Evolutionary conservation across 306 rosid genomes (phyloP).

Genomic region (Ochetophila trinervis): DNA sequence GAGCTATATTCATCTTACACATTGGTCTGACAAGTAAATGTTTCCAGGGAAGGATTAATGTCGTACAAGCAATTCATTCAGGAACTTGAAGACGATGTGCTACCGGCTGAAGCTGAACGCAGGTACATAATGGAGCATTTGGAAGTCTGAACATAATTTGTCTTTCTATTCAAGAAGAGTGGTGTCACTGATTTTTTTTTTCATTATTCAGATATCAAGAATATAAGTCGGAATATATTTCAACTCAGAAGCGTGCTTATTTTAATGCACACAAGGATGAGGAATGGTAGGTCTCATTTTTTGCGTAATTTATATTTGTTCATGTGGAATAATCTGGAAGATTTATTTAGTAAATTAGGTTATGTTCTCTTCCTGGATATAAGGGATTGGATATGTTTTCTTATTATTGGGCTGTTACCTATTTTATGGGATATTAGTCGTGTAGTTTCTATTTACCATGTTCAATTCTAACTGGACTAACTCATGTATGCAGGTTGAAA

Average conservation of each 20-base stretch:
- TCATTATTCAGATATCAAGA: slow-evolving; percentile 77
- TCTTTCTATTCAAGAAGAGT: slow-evolving; percentile 11
- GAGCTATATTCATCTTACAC: slow-evolving; percentile 1
- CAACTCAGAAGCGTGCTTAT: slow-evolving; percentile 86
- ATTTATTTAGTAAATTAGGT: too few relatives aligned
- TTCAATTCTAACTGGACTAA: slow-evolving; percentile 20
- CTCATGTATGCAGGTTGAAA: slow-evolving; percentile 64
- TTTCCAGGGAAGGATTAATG: slow-evolving; percentile 93
- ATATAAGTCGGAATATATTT: slow-evolving; percentile 86
- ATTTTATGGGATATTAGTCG: too few relatives aligned
- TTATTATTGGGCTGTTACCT: too few relatives aligned
- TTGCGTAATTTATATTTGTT: too few relatives aligned
- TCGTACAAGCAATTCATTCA: slow-evolving; percentile 96
- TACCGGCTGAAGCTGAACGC: slow-evolving; percentile 96
- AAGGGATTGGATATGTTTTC: too few relatives aligned
- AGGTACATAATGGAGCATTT: slow-evolving; percentile 47
- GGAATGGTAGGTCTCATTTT: slow-evolving; percentile 57
- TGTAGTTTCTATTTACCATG: background rate
- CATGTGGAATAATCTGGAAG: too few relatives aligned
- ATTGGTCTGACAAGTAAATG: slow-evolving; percentile 25
- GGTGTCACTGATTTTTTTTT: background rate
- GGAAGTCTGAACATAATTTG: background rate
- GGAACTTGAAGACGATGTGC: slow-evolving; percentile 97
- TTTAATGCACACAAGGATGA: slow-evolving; percentile 92
- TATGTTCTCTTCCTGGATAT: too few relatives aligned